phyloP scores from a whole-genome alignment of 1,139 yeast species.

The Pichia sp. region DNA sequence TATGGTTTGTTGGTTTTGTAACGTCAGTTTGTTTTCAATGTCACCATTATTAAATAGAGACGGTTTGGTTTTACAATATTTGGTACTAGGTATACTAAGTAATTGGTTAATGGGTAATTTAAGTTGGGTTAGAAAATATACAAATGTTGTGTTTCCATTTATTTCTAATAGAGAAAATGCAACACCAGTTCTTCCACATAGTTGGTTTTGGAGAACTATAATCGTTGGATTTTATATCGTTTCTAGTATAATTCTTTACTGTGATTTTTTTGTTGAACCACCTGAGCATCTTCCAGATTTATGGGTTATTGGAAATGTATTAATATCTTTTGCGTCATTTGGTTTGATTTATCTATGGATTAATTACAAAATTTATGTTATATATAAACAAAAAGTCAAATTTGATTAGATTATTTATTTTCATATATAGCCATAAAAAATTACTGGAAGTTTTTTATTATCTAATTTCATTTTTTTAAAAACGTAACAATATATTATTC shows the following conservation, averaged over 20 bases:
- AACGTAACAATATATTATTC: no score
- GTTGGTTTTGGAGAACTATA: constrained; percentile 48
- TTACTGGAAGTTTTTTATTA: neutral
- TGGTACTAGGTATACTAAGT: constrained; percentile 52
- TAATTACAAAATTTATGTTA: constrained; percentile 42
- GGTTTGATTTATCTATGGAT: constrained; percentile 74
- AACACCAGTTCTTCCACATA: constrained; percentile 44
- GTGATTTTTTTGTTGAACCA: constrained; percentile 48
- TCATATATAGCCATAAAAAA: no score
- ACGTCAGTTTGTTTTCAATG: constrained; percentile 76
- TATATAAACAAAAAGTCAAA: constrained; percentile 6
- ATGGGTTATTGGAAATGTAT: constrained; percentile 73
- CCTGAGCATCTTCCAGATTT: constrained; percentile 71
- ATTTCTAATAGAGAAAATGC: constrained; percentile 30
- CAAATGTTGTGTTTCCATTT: constrained; percentile 30
- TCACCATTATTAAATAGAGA: constrained; percentile 84
- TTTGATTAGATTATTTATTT: constrained; percentile 5
- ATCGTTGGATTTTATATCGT: constrained; percentile 56
- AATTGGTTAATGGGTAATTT: constrained; percentile 81
- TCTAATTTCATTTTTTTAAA: neutral
- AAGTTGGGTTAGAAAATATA: constrained; percentile 37
- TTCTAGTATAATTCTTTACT: constrained; percentile 45
- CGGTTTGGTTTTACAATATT: constrained; percentile 65
- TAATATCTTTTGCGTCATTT: constrained; percentile 73
- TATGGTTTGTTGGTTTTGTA: constrained; percentile 81